Conservation (phyloP, 2,329 filamentous ascomycete species). For the Exophiala viscosa region DNA sequence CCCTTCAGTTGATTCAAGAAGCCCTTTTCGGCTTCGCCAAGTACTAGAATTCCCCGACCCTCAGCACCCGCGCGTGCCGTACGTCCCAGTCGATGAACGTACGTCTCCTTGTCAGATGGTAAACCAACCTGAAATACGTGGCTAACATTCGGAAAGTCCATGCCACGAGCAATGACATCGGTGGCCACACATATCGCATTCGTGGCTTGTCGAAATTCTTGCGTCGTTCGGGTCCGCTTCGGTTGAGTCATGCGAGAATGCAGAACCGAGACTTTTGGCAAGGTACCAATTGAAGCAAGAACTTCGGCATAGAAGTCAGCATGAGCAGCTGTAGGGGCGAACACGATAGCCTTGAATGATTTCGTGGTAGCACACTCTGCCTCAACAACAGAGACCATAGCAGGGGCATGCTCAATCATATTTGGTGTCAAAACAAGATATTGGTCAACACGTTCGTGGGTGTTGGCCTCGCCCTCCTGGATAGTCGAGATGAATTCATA, state of each 20-base stretch:
- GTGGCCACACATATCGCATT: constrained; percentile 70
- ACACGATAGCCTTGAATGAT: constrained; percentile 86
- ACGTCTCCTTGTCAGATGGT: constrained; percentile 63
- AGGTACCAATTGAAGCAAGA: constrained; percentile 45
- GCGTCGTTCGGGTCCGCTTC: constrained; percentile 65
- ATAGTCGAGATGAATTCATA: constrained; percentile 94
- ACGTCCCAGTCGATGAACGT: constrained; percentile 73
- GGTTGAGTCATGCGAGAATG: constrained; percentile 75
- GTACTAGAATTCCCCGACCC: constrained; percentile 52
- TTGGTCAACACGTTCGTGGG: constrained; percentile 80
- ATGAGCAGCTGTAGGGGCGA: constrained; percentile 77
- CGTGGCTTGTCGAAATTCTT: constrained; percentile 63
- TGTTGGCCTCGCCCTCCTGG: constrained; percentile 71
- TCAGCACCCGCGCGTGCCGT: constrained; percentile 61
- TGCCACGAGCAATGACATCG: constrained; percentile 75
- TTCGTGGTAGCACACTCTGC: constrained; percentile 36
- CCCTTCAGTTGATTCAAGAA: constrained; percentile 40
- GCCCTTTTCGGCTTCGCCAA: constrained; percentile 48
- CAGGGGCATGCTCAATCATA: constrained; percentile 65
- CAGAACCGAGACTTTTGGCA: constrained; percentile 53
- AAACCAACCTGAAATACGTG: constrained; percentile 71
- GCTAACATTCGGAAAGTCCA: constrained; percentile 79
- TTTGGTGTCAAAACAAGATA: constrained; percentile 63
- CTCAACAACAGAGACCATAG: constrained; percentile 12
- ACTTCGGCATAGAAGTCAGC: constrained; percentile 62